These are phyloP conservation scores for Coprinopsis strossmayeri DNA, from an alignment of 768 basidiomycete species.

Conservation along the genomic window DNA sequence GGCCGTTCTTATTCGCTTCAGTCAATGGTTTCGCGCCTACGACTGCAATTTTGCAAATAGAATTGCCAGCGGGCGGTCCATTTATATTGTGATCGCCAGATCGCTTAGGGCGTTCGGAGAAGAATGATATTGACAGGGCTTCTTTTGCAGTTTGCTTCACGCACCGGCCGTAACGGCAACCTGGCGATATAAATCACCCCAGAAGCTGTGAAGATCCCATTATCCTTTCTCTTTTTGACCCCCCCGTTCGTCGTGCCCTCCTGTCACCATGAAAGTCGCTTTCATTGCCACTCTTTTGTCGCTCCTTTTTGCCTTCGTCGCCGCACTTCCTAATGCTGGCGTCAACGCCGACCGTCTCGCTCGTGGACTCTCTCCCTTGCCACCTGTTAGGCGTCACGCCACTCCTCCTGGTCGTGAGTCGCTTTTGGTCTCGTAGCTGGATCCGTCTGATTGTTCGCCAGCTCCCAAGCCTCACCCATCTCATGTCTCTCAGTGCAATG, in stretches of 20 bases:
- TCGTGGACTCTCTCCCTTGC: constrained; percentile 43
- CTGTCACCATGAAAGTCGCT: constrained; percentile 26
- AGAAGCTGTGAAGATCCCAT: background rate
- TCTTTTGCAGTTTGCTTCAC: background rate
- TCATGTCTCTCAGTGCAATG: constrained; percentile 31
- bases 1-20: too few species aligned
- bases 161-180: background rate
- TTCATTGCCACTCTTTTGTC: constrained; percentile 21
- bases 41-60: too few species aligned
- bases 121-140: constrained; percentile 3
- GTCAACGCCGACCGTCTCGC: constrained; percentile 50
- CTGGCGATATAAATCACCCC: background rate
- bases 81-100: background rate
- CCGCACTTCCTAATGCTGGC: constrained; percentile 23
- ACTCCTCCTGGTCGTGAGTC: constrained; percentile 18
- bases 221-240: background rate
- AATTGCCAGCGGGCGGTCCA: too few species aligned
- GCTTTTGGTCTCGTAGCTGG: constrained; percentile 15
- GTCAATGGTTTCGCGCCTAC: too few species aligned
- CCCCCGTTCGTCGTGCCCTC: background rate
- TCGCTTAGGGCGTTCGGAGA: background rate
- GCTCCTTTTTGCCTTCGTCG: constrained; percentile 29
- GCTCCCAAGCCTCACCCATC: too few species aligned
- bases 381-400: constrained; percentile 33
- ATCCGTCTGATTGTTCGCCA: constrained; percentile 16